A percentile compares a stretch with the other conserved stretches of the same genome.
Evolutionary conservation across 805 yeast genomes (phyloP).

Genomic region (Teunomyces cretensis): DNA sequence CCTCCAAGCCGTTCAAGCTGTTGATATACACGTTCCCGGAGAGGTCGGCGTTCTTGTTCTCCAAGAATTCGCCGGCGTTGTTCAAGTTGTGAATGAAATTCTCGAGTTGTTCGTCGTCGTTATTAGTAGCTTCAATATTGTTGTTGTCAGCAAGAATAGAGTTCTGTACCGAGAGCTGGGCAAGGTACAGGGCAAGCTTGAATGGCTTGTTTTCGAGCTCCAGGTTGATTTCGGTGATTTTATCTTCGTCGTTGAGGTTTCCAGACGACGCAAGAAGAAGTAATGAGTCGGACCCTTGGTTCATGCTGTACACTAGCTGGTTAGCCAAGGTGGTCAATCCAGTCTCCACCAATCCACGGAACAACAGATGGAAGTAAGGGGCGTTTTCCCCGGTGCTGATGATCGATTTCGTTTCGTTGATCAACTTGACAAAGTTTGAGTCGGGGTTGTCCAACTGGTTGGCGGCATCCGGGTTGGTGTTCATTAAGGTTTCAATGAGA

Average conservation of each 20-base stretch:
- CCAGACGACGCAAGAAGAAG: slow-evolving; percentile 10
- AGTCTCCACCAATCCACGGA: slow-evolving; percentile 30
- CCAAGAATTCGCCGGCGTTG: slow-evolving; percentile 20
- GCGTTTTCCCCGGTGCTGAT: slow-evolving; percentile 27
- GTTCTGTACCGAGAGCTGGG: slow-evolving; percentile 66
- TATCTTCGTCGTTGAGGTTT: slow-evolving; percentile 15
- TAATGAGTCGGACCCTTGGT: slow-evolving; percentile 15
- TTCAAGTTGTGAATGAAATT: slow-evolving; percentile 42
- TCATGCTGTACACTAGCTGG: slow-evolving; percentile 29
- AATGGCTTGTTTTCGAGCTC: slow-evolving; percentile 20
- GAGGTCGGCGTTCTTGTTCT: slow-evolving; percentile 15
- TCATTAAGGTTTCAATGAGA: slow-evolving; percentile 48
- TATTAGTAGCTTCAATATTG: slow-evolving; percentile 3
- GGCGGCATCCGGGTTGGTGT: slow-evolving; percentile 44
- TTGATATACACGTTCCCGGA: slow-evolving; percentile 42
- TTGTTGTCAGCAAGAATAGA: slow-evolving; percentile 49
- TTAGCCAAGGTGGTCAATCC: slow-evolving; percentile 35
- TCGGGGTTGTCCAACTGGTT: slow-evolving; percentile 36
- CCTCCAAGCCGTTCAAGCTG: slow-evolving; percentile 44
- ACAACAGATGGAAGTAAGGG: slow-evolving; percentile 26
- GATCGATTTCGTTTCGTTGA: slow-evolving; percentile 47
- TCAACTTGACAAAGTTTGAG: slow-evolving; percentile 36
- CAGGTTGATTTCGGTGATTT: slow-evolving; percentile 16
- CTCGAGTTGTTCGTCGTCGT: slow-evolving; percentile 5
- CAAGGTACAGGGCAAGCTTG: slow-evolving; percentile 68